Base-by-base conservation (phyloP, 164 flowering plant species). In the Vitis cinerea region DNA sequence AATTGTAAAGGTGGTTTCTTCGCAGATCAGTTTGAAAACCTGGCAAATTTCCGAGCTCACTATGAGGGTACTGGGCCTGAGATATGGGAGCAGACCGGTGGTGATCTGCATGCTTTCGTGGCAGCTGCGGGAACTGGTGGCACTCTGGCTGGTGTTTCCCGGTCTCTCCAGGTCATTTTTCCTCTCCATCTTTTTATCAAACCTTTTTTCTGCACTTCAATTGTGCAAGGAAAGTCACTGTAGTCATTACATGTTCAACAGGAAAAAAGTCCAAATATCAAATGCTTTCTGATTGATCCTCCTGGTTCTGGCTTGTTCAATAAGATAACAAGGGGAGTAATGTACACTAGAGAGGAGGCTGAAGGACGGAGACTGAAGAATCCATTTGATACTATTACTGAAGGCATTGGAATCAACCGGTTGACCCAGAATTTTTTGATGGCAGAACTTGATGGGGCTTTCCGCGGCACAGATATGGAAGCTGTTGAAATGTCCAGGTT, bases 401-500 rank as follows among this genome's bases (percentile, higher is more conserved):
- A 96, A 82, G 99, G 99, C 57, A 92, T 96, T 44, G 99, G 99
- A 66, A 88, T 93, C 55, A 96, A 96, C 68, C 82, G 99, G 66
- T 51, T 96, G 56, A 96, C 98, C 7, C 82, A 83, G 78, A 96
- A 93, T 74, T 93, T 96, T 63, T 63, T 74, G 80, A 76, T 83
- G 88, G 97, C 97, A 62, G 75, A 87, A 74, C 89, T 93, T 63
- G 97, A 96, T 75, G 99, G 98, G 53, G 99, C 97, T 68, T 90
- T 88, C 69, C 81, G 83, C 59, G 98, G 99, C 69, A 83, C 95
- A 27, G 99, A 96, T 77, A 75, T 61, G 73, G 97, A 96, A 68
- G 98, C 99, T 47, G 97, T 93, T 65, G 98, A 96, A 80, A 96
- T 96, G 97, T 91, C 98, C 27, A 92, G 98, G 98, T 94, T 16